Evolutionary conservation across 2,329 filamentous ascomycete species (phyloP), one percentile per base, ranked within the genome.

Genomic region (Pseudocercospora fijiensis): DNA sequence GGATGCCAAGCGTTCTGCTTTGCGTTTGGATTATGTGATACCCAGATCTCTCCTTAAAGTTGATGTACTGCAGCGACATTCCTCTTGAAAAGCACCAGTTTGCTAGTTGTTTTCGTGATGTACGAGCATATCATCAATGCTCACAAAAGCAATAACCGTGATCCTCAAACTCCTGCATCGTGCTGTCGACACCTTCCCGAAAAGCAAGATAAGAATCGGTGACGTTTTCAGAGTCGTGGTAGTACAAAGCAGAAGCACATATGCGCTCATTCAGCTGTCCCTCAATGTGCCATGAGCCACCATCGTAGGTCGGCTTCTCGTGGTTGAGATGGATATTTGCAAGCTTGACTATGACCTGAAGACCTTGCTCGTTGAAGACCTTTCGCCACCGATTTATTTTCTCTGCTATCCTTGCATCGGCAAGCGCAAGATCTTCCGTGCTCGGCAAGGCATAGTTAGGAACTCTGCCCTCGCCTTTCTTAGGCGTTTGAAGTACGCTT

Each of bases 311-410:
- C 0, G 86, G 83, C 1, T 84, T 81, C 22, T 85, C 83, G 0
- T 86, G 87, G 0, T 81, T 85, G 0, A 88, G 77, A 47, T 86
- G 79, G 57, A 88, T 83, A 28, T 80, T 82, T 1, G 84, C 81
- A 66, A 90, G 77, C 70, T 88, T 88, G 28, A 88, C 81, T 57
- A 89, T 85, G 26, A 90, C 74, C 67, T 90, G 87, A 4, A 89
- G 69, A 1, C 82, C 81, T 2, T 61, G 58, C 6, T 79, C 70
- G 8, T 71, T 64, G 64, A 78, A 82, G 20, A 28, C 22, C 10
- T 62, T 22, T 10, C 26, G 26, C 22, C 57, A 26, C 4, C 37
- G 52, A 22, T 13, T 58, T 26, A 28, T 26, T 53, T 41, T 33
- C 1, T 24, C 51, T 4, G 13, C 18, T 13, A 55, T 30, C 28